Base-by-base conservation (phyloP, 2,329 filamentous ascomycete species). In the Tolypocladium nubicola region DNA sequence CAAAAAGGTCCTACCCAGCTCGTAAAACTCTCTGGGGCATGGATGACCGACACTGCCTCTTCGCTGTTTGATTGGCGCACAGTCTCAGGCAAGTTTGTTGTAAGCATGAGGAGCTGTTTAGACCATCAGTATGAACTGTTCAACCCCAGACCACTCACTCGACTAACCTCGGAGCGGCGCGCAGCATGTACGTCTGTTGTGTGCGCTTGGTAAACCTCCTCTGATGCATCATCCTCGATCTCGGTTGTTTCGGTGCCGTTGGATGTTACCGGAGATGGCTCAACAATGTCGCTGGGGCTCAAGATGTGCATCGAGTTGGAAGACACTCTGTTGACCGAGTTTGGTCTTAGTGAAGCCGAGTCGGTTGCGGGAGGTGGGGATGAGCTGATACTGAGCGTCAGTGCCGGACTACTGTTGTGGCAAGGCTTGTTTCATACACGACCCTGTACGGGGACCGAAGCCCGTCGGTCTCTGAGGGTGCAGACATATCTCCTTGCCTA, bases 11-110 rank as follows among this genome's bases (percentile, higher is more conserved):
- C 68, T 70, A 94, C 89, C 82, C 94, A 96, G 64, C 83, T 83
- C 57, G 84, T 81, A 71, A 94, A 97, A 60, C 87, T 89, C 62
- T 90, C 80, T 0, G 92, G 91, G 19, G 89, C 90, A 76, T 96
- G 92, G 63, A 97, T 96, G 56, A 96, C 92, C 1, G 92, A 97
- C 56, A 90, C 81, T 30, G 90, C 87, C 63, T 92, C 90, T 62
- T 96, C 90, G 60, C 85, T 85, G 30, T 81, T 80, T 56, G 75
- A 74, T 55, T 79, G 78, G 68, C 85, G 75, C 69, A 86, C 66
- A 59, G 78, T 75, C 47, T 83, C 81, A 3, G 82, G 73, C 11
- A 87, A 65, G 60, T 79, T 81, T 5, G 84, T 87, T 55, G 74
- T 76, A 19, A 85, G 71, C 74, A 81, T 77, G 57, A 77, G 70